Base-by-base conservation (phyloP, 495 filamentous ascomycete species). In the Xylaria curta region DNA sequence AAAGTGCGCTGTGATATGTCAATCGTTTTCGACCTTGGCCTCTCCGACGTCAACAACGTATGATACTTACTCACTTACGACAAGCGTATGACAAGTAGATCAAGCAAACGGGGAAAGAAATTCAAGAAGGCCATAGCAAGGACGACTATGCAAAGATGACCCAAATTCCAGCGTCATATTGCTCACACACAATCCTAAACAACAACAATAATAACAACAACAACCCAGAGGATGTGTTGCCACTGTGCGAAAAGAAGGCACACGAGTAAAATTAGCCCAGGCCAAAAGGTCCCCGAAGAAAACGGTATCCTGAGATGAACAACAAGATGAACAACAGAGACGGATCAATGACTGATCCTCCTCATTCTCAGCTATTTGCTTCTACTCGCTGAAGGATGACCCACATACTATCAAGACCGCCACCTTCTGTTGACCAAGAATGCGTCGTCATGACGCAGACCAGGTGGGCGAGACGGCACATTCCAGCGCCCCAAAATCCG, bases 401-500 rank as follows among this genome's bases (percentile, higher is more conserved):
- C 47, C 26, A 36, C 47, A 56, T 54, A 42, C 33, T 21, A 31
- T 58, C 21, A 17, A 46, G 15, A 13, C 15, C 40, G 51, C 53
- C 38, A 36, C n/a, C 9, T 10, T 10, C 12, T 46, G 60, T 53
- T 54, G 38, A n/a, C 15, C 33, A 74, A 69, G 77, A 79, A 79
- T 79, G 77, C 72, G 76, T 79, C 74, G 73, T 73, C 49, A 47
- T 58, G 64, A n/a, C 21, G 59, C 13, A 47, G 21, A n/a, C n/a
- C 24, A 44, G 49, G 17, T 38, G 38, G 28, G 46, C 51, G 40
- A 70, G 28, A 31, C 54, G 21, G 2, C 66, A 69, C 76, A 78
- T 78, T 78, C 77, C 77, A 75, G 66, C 38, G 53, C 13, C 33
- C 24, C n/a, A 15, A 31, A 9, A 46, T 21, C 13, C 13, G 36